phyloP scores from a whole-genome alignment of 2,329 filamentous ascomycete species.

The Westerdykella ornata region DNA sequence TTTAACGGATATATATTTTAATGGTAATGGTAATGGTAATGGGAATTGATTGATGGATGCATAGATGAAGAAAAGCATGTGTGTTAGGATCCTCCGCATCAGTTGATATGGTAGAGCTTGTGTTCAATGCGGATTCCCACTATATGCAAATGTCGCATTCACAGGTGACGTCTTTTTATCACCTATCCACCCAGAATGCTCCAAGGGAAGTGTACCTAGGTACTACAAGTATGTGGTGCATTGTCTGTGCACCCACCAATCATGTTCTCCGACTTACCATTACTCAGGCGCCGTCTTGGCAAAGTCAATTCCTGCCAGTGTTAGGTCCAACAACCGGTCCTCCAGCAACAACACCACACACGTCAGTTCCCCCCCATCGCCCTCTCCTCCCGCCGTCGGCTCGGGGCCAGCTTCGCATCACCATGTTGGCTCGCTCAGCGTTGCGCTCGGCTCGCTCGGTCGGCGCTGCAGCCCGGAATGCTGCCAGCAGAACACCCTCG shows the following conservation, averaged over 20 bases:
- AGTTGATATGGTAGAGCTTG: too few species aligned
- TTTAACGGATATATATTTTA: neutral
- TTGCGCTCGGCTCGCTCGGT: constrained; percentile 82
- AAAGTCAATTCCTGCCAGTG: neutral
- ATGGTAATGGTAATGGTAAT: neutral
- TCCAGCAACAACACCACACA: constrained; percentile 20
- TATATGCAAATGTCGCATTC: too few species aligned
- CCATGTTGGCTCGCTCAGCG: constrained; percentile 90
- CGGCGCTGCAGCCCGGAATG: constrained; percentile 69
- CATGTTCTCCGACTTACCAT: neutral
- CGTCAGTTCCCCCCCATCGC: constrained; percentile 32
- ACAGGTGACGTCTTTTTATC: too few species aligned
- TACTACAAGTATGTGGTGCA: too few species aligned
- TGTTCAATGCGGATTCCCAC: too few species aligned
- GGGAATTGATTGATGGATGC: neutral
- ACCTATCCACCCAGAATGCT: too few species aligned
- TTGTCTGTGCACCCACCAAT: neutral
- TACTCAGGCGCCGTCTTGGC: neutral
- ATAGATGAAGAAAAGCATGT: neutral
- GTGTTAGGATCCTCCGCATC: too few species aligned
- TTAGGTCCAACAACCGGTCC: constrained; percentile 1
- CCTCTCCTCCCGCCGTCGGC: constrained; percentile 27
- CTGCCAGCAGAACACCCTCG: constrained; percentile 42
- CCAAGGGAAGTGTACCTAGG: too few species aligned
- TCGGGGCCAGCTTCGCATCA: constrained; percentile 42